Conservation (phyloP, 345 rosid genomes). For the Salix suchowensis region DNA sequence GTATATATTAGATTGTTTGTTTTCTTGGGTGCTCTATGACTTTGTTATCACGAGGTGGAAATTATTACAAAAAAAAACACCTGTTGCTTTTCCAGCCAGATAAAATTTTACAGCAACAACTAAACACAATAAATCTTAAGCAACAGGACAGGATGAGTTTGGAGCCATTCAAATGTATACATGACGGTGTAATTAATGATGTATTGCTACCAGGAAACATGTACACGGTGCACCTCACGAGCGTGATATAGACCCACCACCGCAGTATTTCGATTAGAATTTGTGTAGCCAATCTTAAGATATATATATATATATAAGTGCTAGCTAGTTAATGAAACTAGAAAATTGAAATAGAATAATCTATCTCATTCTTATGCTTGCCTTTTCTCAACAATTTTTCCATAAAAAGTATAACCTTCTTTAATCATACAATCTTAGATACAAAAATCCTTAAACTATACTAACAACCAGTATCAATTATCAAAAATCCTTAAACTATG, state of each 20-base stretch:
- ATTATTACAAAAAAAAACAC: conserved; percentile 1
- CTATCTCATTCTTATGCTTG: too few species aligned
- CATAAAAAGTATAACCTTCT: too few species aligned
- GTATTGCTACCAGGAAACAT: conserved; percentile 23
- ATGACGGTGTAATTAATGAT: conserved; percentile 4
- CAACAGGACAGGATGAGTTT: conserved; percentile 8
- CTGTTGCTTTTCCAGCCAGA: neutral
- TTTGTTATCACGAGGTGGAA: neutral
- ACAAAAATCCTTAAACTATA: too few species aligned
- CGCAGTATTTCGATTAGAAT: neutral
- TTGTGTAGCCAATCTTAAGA: neutral
- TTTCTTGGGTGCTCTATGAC: too few species aligned
- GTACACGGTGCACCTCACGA: conserved; percentile 3
- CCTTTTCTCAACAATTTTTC: too few species aligned
- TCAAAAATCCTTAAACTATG: too few species aligned
- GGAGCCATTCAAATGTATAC: conserved; percentile 17
- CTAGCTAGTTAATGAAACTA: neutral
- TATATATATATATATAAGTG: too few species aligned
- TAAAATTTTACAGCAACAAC: neutral
- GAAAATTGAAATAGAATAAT: too few species aligned
- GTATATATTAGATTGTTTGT: too few species aligned
- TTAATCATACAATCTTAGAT: too few species aligned
- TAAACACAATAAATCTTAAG: neutral
- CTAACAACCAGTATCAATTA: neutral
- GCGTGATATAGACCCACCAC: conserved; percentile 18